Conservation (phyloP, 371 early-diverging fungal species). For the Mortierella polycephala region DNA sequence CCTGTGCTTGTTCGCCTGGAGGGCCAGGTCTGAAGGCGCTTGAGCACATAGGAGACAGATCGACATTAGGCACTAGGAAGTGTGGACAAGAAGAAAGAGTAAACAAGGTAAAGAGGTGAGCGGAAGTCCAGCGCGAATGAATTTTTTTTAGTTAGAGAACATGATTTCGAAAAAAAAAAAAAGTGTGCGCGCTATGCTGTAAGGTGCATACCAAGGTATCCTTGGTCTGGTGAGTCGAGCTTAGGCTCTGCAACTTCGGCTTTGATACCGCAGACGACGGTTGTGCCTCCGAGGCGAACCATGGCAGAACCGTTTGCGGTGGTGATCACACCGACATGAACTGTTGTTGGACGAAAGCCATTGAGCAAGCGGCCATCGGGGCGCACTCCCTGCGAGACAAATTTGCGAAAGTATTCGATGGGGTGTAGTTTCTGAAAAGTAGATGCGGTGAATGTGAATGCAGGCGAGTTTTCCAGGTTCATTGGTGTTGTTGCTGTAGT, state of each 20-base stretch:
- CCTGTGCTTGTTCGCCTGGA: conserved; percentile 87
- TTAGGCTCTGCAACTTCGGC: conserved; percentile 93
- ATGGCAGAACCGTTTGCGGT: conserved; percentile 90
- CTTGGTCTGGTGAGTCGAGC: conserved; percentile 72
- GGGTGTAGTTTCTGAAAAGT: conserved; percentile 84
- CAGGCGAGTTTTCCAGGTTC: conserved; percentile 28
- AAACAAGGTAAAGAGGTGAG: neutral
- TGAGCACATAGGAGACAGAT: conserved; percentile 89
- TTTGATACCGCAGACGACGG: conserved; percentile 93
- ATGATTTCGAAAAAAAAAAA: too few species aligned
- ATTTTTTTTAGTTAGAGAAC: too few species aligned
- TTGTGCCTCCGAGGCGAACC: conserved; percentile 90
- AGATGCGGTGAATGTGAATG: conserved; percentile 59
- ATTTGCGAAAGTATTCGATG: conserved; percentile 86
- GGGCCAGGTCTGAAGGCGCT: conserved; percentile 88
- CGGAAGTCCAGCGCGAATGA: neutral
- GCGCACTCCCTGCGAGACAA: conserved; percentile 79
- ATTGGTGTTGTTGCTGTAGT: conserved; percentile 11
- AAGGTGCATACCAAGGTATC: conserved; percentile 77
- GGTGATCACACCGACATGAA: conserved; percentile 75
- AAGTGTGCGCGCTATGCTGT: too few species aligned
- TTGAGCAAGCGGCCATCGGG: conserved; percentile 84
- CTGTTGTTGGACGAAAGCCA: conserved; percentile 70
- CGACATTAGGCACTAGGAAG: conserved; percentile 86
- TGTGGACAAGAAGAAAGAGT: neutral